A percentile compares a stretch with the other conserved stretches of the same genome.
phyloP scores from a whole-genome alignment of 192 early-diverging fungal species.

The Umbelopsis vinacea region DNA sequence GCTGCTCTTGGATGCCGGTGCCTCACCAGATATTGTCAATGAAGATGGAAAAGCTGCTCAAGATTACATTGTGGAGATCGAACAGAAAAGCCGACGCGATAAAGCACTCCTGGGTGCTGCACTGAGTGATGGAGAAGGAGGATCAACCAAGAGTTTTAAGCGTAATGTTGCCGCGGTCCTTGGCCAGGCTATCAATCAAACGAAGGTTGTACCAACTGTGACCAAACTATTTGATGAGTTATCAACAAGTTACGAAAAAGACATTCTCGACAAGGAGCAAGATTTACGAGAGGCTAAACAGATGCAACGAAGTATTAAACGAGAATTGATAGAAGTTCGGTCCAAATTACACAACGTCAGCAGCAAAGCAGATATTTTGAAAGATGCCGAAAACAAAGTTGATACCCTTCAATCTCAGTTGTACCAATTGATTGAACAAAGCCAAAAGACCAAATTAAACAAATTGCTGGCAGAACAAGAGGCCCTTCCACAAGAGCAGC shows the following conservation, averaged over 20 bases:
- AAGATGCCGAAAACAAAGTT: slow-evolving; percentile 34
- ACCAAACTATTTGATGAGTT: slow-evolving; percentile 50
- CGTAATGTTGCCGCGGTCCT: slow-evolving; percentile 4
- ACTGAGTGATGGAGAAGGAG: not conserved
- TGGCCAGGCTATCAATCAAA: slow-evolving; percentile 15
- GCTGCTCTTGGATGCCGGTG: slow-evolving; percentile 64
- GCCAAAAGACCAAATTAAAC: slow-evolving; percentile 41
- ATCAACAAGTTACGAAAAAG: slow-evolving; percentile 48
- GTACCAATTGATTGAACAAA: slow-evolving; percentile 35
- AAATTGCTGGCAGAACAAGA: slow-evolving; percentile 25
- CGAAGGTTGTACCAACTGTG: slow-evolving; percentile 33
- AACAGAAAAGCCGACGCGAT: slow-evolving; percentile 15
- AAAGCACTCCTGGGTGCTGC: not conserved
- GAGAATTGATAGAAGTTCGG: slow-evolving; percentile 41
- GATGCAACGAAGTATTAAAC: slow-evolving; percentile 34
- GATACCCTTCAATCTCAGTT: slow-evolving; percentile 33
- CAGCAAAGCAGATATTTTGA: slow-evolving; percentile 30
- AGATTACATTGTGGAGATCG: slow-evolving; percentile 56
- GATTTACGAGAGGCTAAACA: slow-evolving; percentile 42
- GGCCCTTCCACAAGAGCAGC: not conserved
- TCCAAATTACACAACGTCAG: slow-evolving; percentile 33
- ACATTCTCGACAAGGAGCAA: slow-evolving; percentile 48
- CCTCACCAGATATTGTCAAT: slow-evolving; percentile 68
- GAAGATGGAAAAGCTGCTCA: slow-evolving; percentile 66
- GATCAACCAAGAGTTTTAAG: not conserved